phyloP scores from a whole-genome alignment of 768 basidiomycete species.

The Postia placenta region DNA sequence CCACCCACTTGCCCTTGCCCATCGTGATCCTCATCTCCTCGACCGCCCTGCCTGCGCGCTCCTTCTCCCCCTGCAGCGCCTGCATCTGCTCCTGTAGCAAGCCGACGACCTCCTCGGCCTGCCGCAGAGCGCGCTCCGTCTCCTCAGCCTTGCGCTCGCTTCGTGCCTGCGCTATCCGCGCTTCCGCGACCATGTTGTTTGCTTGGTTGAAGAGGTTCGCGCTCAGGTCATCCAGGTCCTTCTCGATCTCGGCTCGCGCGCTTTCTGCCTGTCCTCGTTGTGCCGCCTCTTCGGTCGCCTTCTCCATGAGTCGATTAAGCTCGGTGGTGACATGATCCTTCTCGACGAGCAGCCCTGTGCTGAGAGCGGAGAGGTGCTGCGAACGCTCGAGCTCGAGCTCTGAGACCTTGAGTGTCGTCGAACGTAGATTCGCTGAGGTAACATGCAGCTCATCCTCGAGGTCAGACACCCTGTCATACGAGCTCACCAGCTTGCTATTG shows the following conservation, averaged over 20 bases:
- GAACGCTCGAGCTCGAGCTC: slow-evolving; percentile 81
- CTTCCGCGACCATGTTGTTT: slow-evolving; percentile 97
- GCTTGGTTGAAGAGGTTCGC: slow-evolving; percentile 87
- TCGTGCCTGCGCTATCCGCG: slow-evolving; percentile 56
- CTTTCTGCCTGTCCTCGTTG: slow-evolving; percentile 86
- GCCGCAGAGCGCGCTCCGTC: slow-evolving; percentile 69
- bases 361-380: slow-evolving; percentile 83
- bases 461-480: slow-evolving; percentile 88
- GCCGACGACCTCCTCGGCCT: slow-evolving; percentile 83
- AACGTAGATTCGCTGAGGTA: slow-evolving; percentile 49
- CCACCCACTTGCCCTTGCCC: slow-evolving; percentile 69
- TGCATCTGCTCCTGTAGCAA: slow-evolving; percentile 87
- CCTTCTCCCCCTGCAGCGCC: slow-evolving; percentile 58
- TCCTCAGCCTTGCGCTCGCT: slow-evolving; percentile 74
- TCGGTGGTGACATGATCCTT: slow-evolving; percentile 85
- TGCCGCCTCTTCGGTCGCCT: slow-evolving; percentile 91
- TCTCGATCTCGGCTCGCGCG: slow-evolving; percentile 78
- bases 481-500: slow-evolving; percentile 87
- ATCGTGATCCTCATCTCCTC: slow-evolving; percentile 43
- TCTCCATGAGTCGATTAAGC: slow-evolving; percentile 89
- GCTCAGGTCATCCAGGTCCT: slow-evolving; percentile 92
- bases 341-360: slow-evolving; percentile 90
- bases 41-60: slow-evolving; percentile 48
- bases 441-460: slow-evolving; percentile 87
- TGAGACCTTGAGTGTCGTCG: slow-evolving; percentile 60